Evolutionary conservation across 2,329 filamentous ascomycete genomes (phyloP).

Genomic region (Amylocarpus encephaloides): DNA sequence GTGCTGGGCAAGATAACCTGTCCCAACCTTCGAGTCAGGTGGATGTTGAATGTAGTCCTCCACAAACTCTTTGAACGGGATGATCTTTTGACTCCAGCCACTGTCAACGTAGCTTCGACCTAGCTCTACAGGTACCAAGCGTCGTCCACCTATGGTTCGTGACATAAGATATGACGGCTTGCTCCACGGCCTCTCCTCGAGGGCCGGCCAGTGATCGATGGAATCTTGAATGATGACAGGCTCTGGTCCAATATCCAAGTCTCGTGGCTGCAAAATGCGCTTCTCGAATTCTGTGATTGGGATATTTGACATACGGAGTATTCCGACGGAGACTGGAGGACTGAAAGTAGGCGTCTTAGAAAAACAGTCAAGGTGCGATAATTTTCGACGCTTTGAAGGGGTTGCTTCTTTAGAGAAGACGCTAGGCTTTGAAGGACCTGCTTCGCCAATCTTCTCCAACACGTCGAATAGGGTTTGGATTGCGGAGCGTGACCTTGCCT

Average conservation of each 20-base stretch:
- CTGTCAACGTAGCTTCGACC: slow-evolving; percentile 83
- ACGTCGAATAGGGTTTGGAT: slow-evolving; percentile 54
- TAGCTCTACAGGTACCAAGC: slow-evolving; percentile 80
- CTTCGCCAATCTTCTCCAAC: slow-evolving; percentile 50
- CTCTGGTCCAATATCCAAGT: slow-evolving; percentile 36
- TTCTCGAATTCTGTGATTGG: slow-evolving; percentile 55
- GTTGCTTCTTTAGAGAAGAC: background rate
- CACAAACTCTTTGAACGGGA: slow-evolving; percentile 69
- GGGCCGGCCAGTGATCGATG: slow-evolving; percentile 69
- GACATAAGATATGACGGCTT: slow-evolving; percentile 67
- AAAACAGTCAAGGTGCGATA: background rate
- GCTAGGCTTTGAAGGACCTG: background rate
- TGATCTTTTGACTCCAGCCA: slow-evolving; percentile 76
- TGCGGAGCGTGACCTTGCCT: slow-evolving; percentile 10
- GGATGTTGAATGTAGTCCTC: slow-evolving; percentile 25
- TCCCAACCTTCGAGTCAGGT: slow-evolving; percentile 26
- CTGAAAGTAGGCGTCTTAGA: slow-evolving; percentile 32
- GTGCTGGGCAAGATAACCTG: slow-evolving; percentile 87
- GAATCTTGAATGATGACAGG: slow-evolving; percentile 67
- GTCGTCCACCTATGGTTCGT: slow-evolving; percentile 66
- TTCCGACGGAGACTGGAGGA: slow-evolving; percentile 38
- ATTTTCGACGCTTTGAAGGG: slow-evolving; percentile 20
- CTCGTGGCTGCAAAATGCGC: slow-evolving; percentile 45
- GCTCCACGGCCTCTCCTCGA: slow-evolving; percentile 62
- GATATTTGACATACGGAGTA: slow-evolving; percentile 39